phyloP scores from a whole-genome alignment of 2,329 filamentous ascomycete genomes.

The Neonectria coccinea region DNA sequence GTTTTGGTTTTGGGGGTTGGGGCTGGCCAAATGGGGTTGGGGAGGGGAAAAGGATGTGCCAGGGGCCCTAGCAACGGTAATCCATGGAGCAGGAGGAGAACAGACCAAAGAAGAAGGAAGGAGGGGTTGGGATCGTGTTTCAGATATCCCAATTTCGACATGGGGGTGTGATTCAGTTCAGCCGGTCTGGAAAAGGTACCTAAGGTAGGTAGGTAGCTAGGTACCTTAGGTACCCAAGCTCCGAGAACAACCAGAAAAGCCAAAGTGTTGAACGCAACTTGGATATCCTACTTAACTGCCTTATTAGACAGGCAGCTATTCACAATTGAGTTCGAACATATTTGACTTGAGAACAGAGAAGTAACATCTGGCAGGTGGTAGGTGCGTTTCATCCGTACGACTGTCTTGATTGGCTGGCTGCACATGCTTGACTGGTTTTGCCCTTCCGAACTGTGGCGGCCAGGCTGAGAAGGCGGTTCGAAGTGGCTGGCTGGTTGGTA shows the following conservation, averaged over 20 bases:
- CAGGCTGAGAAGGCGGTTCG: background rate
- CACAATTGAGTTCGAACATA: background rate
- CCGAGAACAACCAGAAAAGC: background rate
- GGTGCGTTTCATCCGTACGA: constrained; percentile 33
- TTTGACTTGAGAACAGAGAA: too few relatives aligned
- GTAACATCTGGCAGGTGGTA: constrained; percentile 17
- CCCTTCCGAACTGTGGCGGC: constrained; percentile 30
- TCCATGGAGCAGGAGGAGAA: constrained; percentile 22
- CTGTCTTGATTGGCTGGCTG: constrained; percentile 29
- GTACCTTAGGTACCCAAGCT: too few relatives aligned
- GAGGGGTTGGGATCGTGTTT: constrained; percentile 36
- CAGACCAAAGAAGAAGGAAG: constrained; percentile 30
- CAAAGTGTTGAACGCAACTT: too few relatives aligned
- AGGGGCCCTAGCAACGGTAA: constrained; percentile 21
- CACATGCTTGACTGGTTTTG: background rate
- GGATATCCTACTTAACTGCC: too few relatives aligned
- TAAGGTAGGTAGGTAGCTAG: too few relatives aligned
- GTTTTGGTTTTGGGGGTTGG: background rate
- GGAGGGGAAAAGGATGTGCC: constrained; percentile 12
- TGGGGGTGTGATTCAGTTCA: constrained; percentile 21
- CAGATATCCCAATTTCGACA: constrained; percentile 39
- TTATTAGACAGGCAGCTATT: too few relatives aligned
- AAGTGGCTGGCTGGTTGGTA: background rate
- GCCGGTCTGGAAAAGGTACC: too few relatives aligned
- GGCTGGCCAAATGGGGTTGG: constrained; percentile 4